phyloP scores from a whole-genome alignment of 208 protist genomes.

The Vickermania ingenoplastis region DNA sequence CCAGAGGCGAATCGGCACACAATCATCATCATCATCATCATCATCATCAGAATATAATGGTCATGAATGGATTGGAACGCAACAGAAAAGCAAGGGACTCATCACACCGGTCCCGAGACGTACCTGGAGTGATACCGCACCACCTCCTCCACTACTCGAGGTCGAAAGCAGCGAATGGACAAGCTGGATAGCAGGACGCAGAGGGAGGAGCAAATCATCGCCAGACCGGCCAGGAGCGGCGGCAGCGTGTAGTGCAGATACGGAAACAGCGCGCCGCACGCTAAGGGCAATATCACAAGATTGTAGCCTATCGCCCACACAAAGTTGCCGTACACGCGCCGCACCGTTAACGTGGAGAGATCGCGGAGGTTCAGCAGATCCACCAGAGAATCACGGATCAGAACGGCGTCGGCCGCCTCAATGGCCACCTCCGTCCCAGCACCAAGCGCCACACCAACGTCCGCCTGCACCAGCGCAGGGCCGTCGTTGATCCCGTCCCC shows the following conservation, averaged over 20 bases:
- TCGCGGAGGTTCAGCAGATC: slow-evolving; percentile 56
- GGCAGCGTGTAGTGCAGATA: slow-evolving; percentile 51
- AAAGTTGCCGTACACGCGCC: slow-evolving; percentile 83
- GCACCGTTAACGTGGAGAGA: slow-evolving; percentile 58
- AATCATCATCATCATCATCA: too few species aligned
- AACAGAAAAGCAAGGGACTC: too few species aligned
- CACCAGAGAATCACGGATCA: slow-evolving; percentile 62
- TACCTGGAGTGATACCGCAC: too few species aligned
- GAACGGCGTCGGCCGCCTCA: slow-evolving; percentile 75
- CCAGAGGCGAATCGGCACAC: too few species aligned
- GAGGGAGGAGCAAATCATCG: slow-evolving; percentile 78
- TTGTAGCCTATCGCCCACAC: slow-evolving; percentile 87
- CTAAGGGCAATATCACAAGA: slow-evolving; percentile 72
- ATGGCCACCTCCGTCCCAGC: slow-evolving; percentile 77
- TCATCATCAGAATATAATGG: too few species aligned
- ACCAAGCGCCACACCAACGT: slow-evolving; percentile 84
- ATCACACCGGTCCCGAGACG: too few species aligned
- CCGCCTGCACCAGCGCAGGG: slow-evolving; percentile 71
- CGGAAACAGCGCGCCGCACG: slow-evolving; percentile 66
- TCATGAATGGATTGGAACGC: too few species aligned
- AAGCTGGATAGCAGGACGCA: slow-evolving; percentile 71
- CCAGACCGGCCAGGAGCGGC: slow-evolving; percentile 52
- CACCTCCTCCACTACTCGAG: slow-evolving; percentile 21
- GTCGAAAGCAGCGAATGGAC: slow-evolving; percentile 53
- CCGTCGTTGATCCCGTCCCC: slow-evolving; percentile 90